Base-by-base conservation (phyloP, 352 stramenopile species). In the Phytophthora agathidicida region DNA sequence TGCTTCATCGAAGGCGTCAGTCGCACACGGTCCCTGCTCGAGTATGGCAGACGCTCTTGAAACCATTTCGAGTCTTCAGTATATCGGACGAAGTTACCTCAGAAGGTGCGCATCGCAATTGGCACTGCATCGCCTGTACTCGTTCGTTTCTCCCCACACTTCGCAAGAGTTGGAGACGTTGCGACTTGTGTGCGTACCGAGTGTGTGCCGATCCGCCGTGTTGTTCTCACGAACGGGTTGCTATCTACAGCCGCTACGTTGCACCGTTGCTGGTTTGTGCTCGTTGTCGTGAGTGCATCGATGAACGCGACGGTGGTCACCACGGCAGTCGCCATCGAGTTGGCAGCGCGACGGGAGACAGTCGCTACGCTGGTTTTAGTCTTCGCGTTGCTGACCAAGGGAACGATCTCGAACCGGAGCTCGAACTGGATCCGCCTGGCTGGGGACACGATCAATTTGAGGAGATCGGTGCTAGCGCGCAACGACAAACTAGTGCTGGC, bases 181-280 rank as follows among this genome's bases (percentile, higher is more conserved):
- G 65, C 30, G 60, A 67, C 27, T 32, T 74, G 38, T 74, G 60
- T 27, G 60, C 54, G 9, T 74, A 74, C 38, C 52, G 60, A 50
- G 63, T 71, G 17, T 74, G 65, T 42, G 28, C 33, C 26, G 46
- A 60, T 10, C 42, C 59, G 2, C 43, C 42, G 10, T 74, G 65
- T 19, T 74, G 60, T 19, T 64, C 60, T 8, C 50, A 59, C 11
- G 65, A 70, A 13, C 60, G 57, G 9, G 60, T 74, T 14, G 65
- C 65, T 17, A 66, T 74, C 16, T 74, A 74, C 65, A 71, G 60
- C 24, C 65, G 65, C 32, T 71, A 74, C 39, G 49, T 74, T 3
- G 60, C 52, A 0, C 41, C 54, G 0, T 48, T 74, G 28, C 44
- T 61, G 5, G 60, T 74, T 1, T 74, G 65, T 20, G 44, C 39